Conservation (phyloP, 208 protist genomes). For the Strigomonas galati region DNA sequence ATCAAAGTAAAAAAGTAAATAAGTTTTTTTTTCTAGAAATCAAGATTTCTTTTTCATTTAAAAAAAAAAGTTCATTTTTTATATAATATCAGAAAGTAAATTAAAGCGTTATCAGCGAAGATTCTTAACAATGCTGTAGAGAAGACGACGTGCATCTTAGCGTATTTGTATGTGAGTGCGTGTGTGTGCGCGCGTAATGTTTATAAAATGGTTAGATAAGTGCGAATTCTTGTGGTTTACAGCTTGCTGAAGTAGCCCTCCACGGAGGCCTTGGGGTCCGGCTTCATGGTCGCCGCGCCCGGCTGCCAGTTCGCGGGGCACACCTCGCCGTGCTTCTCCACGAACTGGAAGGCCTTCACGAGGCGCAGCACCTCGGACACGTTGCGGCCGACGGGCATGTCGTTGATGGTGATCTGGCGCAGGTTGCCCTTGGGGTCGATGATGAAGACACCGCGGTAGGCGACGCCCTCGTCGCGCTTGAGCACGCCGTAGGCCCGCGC, state of each 20-base stretch:
- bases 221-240: conserved; percentile 92
- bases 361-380: conserved; percentile 93
- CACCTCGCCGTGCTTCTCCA: conserved; percentile 39
- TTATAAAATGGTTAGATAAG: conserved; percentile 94
- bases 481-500: conserved; percentile 87
- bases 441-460: conserved; percentile 93
- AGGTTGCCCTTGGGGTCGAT: conserved; percentile 89
- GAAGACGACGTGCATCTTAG: too few relatives aligned
- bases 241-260: conserved; percentile 87
- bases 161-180: too few relatives aligned
- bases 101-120: too few relatives aligned
- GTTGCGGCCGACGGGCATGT: conserved; percentile 90
- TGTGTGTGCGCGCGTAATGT: too few relatives aligned
- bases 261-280: conserved; percentile 86
- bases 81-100: too few relatives aligned
- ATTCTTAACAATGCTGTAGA: too few relatives aligned
- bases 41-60: too few relatives aligned
- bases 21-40: too few relatives aligned
- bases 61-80: too few relatives aligned
- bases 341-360: conserved; percentile 93
- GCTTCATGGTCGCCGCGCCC: conserved; percentile 89
- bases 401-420: conserved; percentile 90
- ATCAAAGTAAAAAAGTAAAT: too few relatives aligned
- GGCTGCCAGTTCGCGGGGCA: conserved; percentile 7
- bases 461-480: conserved; percentile 78